Conservation (phyloP, 108 stramenopile genomes). For the Aurantiochytrium sp. region DNA sequence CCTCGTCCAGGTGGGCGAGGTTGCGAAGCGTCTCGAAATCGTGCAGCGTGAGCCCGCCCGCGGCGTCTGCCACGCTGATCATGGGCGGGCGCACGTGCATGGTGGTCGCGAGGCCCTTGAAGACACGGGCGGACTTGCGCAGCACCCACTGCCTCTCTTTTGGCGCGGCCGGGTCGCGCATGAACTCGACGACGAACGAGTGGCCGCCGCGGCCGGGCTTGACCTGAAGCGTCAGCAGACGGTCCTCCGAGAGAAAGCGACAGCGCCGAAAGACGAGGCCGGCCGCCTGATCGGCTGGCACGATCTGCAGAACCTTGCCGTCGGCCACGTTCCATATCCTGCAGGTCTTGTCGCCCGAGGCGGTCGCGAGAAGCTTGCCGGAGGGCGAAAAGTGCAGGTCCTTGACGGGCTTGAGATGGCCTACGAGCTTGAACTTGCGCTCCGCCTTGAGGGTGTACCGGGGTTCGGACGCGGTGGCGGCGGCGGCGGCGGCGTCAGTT, state of each 20-base stretch:
- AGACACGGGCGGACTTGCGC: neutral
- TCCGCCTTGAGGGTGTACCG: neutral
- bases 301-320: slow-evolving; percentile 12
- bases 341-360: neutral
- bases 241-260: neutral
- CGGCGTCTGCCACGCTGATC: neutral
- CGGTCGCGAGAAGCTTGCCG: neutral
- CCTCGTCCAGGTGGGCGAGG: neutral
- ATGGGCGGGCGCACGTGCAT: slow-evolving; percentile 7
- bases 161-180: neutral
- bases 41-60: neutral
- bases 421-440: neutral
- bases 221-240: neutral
- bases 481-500: neutral
- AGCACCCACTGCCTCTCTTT: neutral
- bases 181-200: slow-evolving; percentile 4
- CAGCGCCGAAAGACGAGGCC: neutral
- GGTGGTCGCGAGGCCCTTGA: neutral
- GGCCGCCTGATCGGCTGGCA: neutral
- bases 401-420: neutral
- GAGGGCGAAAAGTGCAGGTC: neutral
- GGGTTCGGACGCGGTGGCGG: neutral
- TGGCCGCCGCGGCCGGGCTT: neutral
- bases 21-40: neutral
- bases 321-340: neutral